Base-by-base conservation (phyloP, 2,329 filamentous ascomycete genomes). In the Anisogramma anomala region DNA sequence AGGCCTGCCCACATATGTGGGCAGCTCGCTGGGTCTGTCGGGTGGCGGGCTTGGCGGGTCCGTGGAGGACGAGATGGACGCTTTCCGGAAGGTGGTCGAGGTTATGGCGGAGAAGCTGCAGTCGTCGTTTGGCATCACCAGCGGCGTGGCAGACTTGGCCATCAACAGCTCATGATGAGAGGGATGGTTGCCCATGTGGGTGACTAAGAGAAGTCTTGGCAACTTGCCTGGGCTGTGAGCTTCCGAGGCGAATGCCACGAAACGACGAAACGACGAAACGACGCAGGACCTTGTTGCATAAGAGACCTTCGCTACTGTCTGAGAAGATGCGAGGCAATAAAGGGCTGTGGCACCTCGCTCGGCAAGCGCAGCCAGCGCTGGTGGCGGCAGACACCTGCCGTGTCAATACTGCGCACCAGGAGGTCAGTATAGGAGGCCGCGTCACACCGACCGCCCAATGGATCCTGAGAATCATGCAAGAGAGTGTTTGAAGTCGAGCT, bases 51-150 rank as follows among this genome's bases (percentile, higher is more conserved):
- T 87, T 53, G 86, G 86, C 8, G 82, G 86, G 15, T 83, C 78
- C 0, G 77, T 89, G 6, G 88, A 95, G 56, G 91, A 96, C 66
- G 89, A 96, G 64, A 88, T 95, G 78, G 86, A 89, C 55, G 85
- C 82, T 0, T 80, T 95, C 52, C 77, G 74, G 53, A 73, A 72
- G 49, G 77, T 94, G 30, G 77, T 88, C 23, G 73, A 82, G 44
- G 74, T 83, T 34, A 72, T 88, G 11, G 64, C 79, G 55, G 63
- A 65, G 32, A 68, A 74, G 50, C 59, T 82, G 33, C 55, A 62
- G 44, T 57, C 57, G 36, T 49, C 58, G 28, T 55, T 57, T 19
- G 33, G 48, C 26, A 41, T 44, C 22, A 39, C 46, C 10, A 47
- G 49, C 28, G 52, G 49, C 50, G 55, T 43, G 22, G 41, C 45